Evolutionary conservation across 805 yeast species (phyloP).

Genomic region (Kuraishia molischiana): DNA sequence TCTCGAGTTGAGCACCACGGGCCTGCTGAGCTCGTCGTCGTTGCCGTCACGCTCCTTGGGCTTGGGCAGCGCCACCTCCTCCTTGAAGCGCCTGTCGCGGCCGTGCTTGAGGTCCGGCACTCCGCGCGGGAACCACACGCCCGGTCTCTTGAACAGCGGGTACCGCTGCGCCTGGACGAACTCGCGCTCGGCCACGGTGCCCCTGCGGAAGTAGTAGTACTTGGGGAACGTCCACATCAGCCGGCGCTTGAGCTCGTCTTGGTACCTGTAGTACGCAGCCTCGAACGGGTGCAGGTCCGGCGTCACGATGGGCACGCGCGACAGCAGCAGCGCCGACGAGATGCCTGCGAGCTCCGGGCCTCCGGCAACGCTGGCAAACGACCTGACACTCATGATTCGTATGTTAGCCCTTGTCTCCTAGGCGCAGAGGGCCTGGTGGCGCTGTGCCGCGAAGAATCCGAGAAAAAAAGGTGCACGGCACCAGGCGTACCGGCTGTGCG

Average conservation of each 20-base stretch:
- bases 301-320: slow-evolving; percentile 80
- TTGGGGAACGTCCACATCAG: slow-evolving; percentile 97
- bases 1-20: slow-evolving; percentile 63
- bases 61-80: slow-evolving; percentile 67
- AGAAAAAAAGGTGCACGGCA: too few relatives aligned
- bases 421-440: neutral
- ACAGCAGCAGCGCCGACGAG: slow-evolving; percentile 51
- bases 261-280: slow-evolving; percentile 67
- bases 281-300: slow-evolving; percentile 69
- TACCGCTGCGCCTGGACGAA: slow-evolving; percentile 67
- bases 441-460: neutral
- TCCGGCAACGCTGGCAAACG: slow-evolving; percentile 2
- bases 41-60: slow-evolving; percentile 30
- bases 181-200: slow-evolving; percentile 79
- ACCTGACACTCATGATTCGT: neutral
- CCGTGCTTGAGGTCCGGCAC: slow-evolving; percentile 78
- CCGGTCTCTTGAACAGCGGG: slow-evolving; percentile 65
- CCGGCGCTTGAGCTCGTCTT: slow-evolving; percentile 76
- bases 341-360: slow-evolving; percentile 8
- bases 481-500: neutral
- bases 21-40: slow-evolving; percentile 50
- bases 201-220: slow-evolving; percentile 83
- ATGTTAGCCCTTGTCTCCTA: too few relatives aligned
- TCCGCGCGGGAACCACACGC: slow-evolving; percentile 74
- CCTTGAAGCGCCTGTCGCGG: slow-evolving; percentile 81